Percentiles rank a stretch among this genome's conserved stretches.
phyloP scores from a whole-genome alignment of 1,284 basidiomycete genomes.

The Trametes pubescens region DNA sequence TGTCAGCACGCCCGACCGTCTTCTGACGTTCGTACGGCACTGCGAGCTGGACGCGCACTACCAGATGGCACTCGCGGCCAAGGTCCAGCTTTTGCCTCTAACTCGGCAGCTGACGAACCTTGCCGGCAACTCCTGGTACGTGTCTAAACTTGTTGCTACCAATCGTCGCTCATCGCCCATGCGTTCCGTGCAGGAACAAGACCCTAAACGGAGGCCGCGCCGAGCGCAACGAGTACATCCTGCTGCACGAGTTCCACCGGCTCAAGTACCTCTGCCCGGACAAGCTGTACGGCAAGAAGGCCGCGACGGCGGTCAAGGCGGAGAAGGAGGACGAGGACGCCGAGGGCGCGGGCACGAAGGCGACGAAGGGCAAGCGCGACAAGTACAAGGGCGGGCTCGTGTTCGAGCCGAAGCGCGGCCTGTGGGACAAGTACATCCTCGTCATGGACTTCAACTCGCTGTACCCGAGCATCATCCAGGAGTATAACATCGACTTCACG shows the following conservation, averaged over 20 bases:
- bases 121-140: slow-evolving; percentile 97
- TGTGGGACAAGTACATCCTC: slow-evolving; percentile 97
- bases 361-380: slow-evolving; percentile 81
- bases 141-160: slow-evolving; percentile 16
- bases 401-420: slow-evolving; percentile 94
- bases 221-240: slow-evolving; percentile 98
- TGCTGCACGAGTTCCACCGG: slow-evolving; percentile 97
- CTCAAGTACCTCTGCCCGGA: slow-evolving; percentile 98
- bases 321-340: slow-evolving; percentile 68
- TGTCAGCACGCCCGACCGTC: slow-evolving; percentile 77
- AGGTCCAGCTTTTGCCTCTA: slow-evolving; percentile 90
- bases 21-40: slow-evolving; percentile 91
- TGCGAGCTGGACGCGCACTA: slow-evolving; percentile 95
- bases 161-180: neutral
- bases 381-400: slow-evolving; percentile 99
- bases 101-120: slow-evolving; percentile 96
- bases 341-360: slow-evolving; percentile 59
- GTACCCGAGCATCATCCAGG: slow-evolving; percentile 99
- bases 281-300: slow-evolving; percentile 87
- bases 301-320: slow-evolving; percentile 59
- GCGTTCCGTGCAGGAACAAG: slow-evolving; percentile 79
- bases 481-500: slow-evolving; percentile 99
- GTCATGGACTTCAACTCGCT: slow-evolving; percentile 99
- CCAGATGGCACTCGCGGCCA: slow-evolving; percentile 93
- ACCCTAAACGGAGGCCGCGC: slow-evolving; percentile 96